A percentile compares a stretch with the other conserved stretches of the same genome.
phyloP scores from a whole-genome alignment of 768 basidiomycete genomes.

The Lactarius vividus region DNA sequence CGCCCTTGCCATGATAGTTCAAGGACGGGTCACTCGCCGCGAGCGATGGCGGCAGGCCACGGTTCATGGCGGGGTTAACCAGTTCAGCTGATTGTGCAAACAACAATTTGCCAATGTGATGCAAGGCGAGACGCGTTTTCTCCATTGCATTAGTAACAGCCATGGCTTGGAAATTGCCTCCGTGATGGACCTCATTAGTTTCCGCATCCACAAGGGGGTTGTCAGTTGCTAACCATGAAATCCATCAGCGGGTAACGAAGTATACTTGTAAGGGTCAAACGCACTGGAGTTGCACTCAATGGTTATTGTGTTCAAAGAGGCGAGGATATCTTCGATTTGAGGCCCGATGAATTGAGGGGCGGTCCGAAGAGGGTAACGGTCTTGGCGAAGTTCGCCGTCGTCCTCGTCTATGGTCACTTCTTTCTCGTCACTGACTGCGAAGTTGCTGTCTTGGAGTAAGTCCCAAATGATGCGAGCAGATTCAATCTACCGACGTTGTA shows the following conservation, averaged over 20 bases:
- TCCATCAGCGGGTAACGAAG: neutral
- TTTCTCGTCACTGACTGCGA: slow-evolving; percentile 63
- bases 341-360: slow-evolving; percentile 85
- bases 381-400: slow-evolving; percentile 71
- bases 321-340: slow-evolving; percentile 75
- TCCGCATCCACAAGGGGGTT: slow-evolving; percentile 79
- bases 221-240: slow-evolving; percentile 62
- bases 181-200: slow-evolving; percentile 66
- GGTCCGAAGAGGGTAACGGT: slow-evolving; percentile 72
- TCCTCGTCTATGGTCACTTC: slow-evolving; percentile 75
- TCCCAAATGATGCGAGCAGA: slow-evolving; percentile 65
- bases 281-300: slow-evolving; percentile 81
- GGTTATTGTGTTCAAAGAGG: slow-evolving; percentile 60
- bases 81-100: slow-evolving; percentile 64
- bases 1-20: slow-evolving; percentile 80
- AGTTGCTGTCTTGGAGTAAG: slow-evolving; percentile 63
- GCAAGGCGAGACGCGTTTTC: slow-evolving; percentile 63
- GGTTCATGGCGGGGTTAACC: slow-evolving; percentile 78
- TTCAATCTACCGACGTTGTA: slow-evolving; percentile 51
- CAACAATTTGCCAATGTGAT: slow-evolving; percentile 50
- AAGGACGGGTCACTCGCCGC: slow-evolving; percentile 78
- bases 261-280: slow-evolving; percentile 30
- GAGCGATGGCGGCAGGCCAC: slow-evolving; percentile 76
- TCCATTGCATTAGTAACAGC: slow-evolving; percentile 86
- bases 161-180: slow-evolving; percentile 90